Evolutionary conservation across 108 stramenopile species (phyloP), one percentile per base, ranked within the genome.

Genomic region (Cyclotella atomus): DNA sequence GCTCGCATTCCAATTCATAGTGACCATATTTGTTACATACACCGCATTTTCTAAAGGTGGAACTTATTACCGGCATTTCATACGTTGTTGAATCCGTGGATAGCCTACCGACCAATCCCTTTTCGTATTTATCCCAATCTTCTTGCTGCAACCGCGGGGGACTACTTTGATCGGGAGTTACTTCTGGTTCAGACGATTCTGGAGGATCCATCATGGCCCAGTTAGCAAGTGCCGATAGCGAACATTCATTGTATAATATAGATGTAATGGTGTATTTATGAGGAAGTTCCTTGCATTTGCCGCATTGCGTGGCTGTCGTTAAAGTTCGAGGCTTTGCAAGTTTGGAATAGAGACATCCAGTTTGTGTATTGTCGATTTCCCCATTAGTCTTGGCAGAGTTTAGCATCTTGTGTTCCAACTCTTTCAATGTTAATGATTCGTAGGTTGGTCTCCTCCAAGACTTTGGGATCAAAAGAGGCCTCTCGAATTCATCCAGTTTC

Each of bases 231-330:
- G 81, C 71, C 10, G 62, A 25, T 21, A 85, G 14, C 0, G 84
- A 82, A 25, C 84, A 85, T 68, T 85, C 80, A 29, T 85, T 85
- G 65, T n/a, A n/a, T n/a, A n/a, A n/a, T n/a, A n/a, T n/a, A n/a
- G n/a, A n/a, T n/a, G n/a, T n/a, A n/a, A n/a, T n/a, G n/a, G n/a
- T n/a, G n/a, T 85, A 85, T 29, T 57, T 35, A 16, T 78, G 43
- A 20, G 71, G 47, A 21, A 82, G 46, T 19, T 56, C 8, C 25
- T 56, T 17, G 46, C 38, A 65, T 10, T 25, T 57, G 33, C 17
- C 33, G 41, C 12, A 6, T 41, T 12, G 6, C 38, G 6, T 41
- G 38, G 38, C 38, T 41, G 38, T 41, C 12, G 12, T n/a, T n/a
- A n/a, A n/a, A n/a, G n/a, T n/a, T n/a, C n/a, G n/a, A n/a, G n/a